A percentile compares a stretch with the other conserved stretches of the same genome.
These are phyloP conservation scores for Biscogniauxia mediterranea DNA, from an alignment of 2,329 filamentous ascomycete genomes.

Conservation along the genomic window DNA sequence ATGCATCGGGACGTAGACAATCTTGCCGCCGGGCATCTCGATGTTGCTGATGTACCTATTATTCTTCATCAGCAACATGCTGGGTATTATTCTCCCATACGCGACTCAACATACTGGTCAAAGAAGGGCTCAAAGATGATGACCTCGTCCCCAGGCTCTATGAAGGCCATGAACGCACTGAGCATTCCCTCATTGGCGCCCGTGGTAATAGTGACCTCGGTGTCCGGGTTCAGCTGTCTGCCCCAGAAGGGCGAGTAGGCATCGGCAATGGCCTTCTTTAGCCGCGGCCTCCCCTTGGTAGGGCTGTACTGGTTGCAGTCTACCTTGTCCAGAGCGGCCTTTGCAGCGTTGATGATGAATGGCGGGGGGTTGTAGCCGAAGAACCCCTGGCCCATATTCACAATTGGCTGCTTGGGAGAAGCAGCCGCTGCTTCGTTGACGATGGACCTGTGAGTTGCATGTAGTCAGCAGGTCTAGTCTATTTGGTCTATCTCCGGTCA, in stretches of 20 bases:
- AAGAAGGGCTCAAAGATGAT: slow-evolving; percentile 99
- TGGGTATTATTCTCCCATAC: not conserved
- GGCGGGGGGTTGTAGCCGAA: slow-evolving; percentile 92
- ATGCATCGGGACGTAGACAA: slow-evolving; percentile 93
- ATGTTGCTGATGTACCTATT: slow-evolving; percentile 90
- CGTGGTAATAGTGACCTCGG: slow-evolving; percentile 91
- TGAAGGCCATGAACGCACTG: slow-evolving; percentile 95
- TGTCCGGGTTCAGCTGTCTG: slow-evolving; percentile 77
- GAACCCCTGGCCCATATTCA: slow-evolving; percentile 68
- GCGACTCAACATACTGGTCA: slow-evolving; percentile 68
- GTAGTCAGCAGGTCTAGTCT: slow-evolving; percentile 13
- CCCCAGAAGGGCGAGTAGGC: slow-evolving; percentile 91
- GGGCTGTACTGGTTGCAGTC: slow-evolving; percentile 99
- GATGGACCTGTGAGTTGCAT: slow-evolving; percentile 50
- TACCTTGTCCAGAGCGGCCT: slow-evolving; percentile 81
- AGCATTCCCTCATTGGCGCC: slow-evolving; percentile 92
- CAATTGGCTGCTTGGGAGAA: slow-evolving; percentile 61
- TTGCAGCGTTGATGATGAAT: slow-evolving; percentile 90
- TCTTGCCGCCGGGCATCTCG: slow-evolving; percentile 93
- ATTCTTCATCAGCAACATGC: not conserved
- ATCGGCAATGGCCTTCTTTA: slow-evolving; percentile 90
- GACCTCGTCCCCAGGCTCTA: slow-evolving; percentile 92
- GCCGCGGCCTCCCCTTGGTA: slow-evolving; percentile 84
- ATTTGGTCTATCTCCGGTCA: slow-evolving; percentile 1
- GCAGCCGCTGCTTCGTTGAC: slow-evolving; percentile 64